Base-by-base conservation (phyloP, 345 rosid species). In the Geranium rotundifolium region DNA sequence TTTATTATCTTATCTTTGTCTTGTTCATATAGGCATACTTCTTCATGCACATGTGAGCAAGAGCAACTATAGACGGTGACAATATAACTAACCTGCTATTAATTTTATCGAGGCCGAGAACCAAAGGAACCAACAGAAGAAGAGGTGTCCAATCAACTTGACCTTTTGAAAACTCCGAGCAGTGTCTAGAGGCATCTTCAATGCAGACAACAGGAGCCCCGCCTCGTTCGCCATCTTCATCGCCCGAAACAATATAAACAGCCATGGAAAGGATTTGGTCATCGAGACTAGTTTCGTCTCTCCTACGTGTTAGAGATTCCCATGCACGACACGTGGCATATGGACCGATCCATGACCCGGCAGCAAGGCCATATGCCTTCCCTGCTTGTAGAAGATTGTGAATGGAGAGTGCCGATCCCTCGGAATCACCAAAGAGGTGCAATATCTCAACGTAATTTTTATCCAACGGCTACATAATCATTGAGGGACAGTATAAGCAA, bases 341-440 rank as follows among this genome's bases (percentile, higher is more conserved):
- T 49, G 99, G 99, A 50, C 99, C 97, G 41, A 93, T 83, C 99
- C 99, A 93, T 76, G 97, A 90, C 63, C 99, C 99, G 72, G 90
- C 91, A 46, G 93, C 96, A 58, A 93, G 99, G 71, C 90, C 88
- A 75, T 93, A 90, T 30, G 73, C 56, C 72, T 80, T 77, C 67
- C 97, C 97, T 65, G 86, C 85, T 69, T 60, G 71, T 67, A 93
- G 76, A 71, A 93, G 96, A 81, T 82, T 87, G 81, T 90, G 99
- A 64, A 90, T 79, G 54, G 97, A 93, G 75, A 93, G 87, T 18
- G 82, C 71, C 3, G 87, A 80, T 50, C 70, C 73, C 72, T 76
- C 81, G 1, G 90, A 80, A 74, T 93, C 99, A 65, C 91, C 89
- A 78, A 90, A 90, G 63, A 75, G 85, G 62, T 82, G 88, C 81